Conservation (phyloP, 352 stramenopile genomes). For the Phytopythium helicoides region DNA sequence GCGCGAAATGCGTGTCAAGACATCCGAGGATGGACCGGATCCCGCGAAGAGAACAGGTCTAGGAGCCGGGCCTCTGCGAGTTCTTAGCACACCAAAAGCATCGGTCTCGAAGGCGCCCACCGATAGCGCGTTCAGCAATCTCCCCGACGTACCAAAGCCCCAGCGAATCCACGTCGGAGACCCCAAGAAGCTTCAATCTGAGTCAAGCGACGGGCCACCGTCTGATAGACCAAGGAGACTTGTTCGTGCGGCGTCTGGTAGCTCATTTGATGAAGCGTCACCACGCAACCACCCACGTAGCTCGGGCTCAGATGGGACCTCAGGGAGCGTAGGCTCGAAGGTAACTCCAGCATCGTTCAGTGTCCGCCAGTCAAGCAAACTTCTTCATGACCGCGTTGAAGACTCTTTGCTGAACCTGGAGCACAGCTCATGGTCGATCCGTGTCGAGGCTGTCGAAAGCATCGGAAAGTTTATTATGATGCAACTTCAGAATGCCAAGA, state of each 20-base stretch:
- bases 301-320: not conserved
- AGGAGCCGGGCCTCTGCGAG: conserved; percentile 29
- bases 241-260: not conserved
- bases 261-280: not conserved
- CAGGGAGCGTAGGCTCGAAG: not conserved
- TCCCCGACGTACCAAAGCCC: conserved; percentile 14
- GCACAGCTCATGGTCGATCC: conserved; percentile 60
- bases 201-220: not conserved
- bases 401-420: conserved; percentile 48
- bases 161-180: conserved; percentile 4
- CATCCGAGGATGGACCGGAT: conserved; percentile 14
- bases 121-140: conserved; percentile 27
- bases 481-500: conserved; percentile 9
- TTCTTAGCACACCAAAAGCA: conserved; percentile 30
- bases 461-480: conserved; percentile 30
- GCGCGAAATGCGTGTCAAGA: conserved; percentile 23
- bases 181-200: not conserved
- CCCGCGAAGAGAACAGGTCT: conserved; percentile 13
- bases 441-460: conserved; percentile 57
- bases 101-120: conserved; percentile 7
- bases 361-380: not conserved
- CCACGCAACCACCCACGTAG: not conserved
- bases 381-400: conserved; percentile 40
- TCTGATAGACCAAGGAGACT: not conserved
- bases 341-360: not conserved